Evolutionary conservation across 1,284 basidiomycete genomes (phyloP).

Genomic region (Austroboletus niveus): DNA sequence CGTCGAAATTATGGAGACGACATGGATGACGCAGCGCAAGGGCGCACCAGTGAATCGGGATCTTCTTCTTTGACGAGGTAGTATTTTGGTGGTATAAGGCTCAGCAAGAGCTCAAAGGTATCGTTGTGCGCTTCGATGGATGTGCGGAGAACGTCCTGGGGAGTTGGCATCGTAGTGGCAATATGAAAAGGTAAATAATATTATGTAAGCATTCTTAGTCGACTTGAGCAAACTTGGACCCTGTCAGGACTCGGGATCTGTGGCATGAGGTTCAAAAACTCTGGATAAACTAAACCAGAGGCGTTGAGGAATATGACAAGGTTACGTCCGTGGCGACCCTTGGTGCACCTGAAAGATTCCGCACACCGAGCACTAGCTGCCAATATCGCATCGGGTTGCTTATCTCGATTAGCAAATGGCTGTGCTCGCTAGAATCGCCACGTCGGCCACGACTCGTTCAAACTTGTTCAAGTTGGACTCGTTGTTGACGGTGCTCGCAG

Average conservation of each 20-base stretch:
- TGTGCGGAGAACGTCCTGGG: constrained; percentile 49
- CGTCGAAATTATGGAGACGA: not conserved
- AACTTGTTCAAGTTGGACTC: not conserved
- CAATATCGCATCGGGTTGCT: too few relatives aligned
- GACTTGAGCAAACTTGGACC: too few relatives aligned
- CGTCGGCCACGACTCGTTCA: not conserved
- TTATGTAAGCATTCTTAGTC: not conserved
- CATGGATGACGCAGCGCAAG: not conserved
- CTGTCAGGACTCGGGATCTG: too few relatives aligned
- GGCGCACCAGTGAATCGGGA: constrained; percentile 14
- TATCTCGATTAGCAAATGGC: not conserved
- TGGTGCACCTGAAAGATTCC: too few relatives aligned
- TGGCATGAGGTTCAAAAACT: too few relatives aligned
- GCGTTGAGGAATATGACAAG: too few relatives aligned
- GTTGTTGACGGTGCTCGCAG: not conserved
- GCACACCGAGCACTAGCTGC: too few relatives aligned
- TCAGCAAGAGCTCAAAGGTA: constrained; percentile 77
- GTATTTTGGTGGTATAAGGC: constrained; percentile 84
- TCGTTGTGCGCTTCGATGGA: constrained; percentile 83
- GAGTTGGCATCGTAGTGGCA: constrained; percentile 45
- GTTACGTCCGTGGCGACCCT: too few relatives aligned
- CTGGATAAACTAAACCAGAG: too few relatives aligned
- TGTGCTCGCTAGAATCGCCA: not conserved
- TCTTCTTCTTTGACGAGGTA: constrained; percentile 71
- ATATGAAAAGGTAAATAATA: too few relatives aligned